A percentile compares a stretch with the other conserved stretches of the same genome.
phyloP scores from a whole-genome alignment of 495 filamentous ascomycete species.

The Polyplosphaeria fusca region DNA sequence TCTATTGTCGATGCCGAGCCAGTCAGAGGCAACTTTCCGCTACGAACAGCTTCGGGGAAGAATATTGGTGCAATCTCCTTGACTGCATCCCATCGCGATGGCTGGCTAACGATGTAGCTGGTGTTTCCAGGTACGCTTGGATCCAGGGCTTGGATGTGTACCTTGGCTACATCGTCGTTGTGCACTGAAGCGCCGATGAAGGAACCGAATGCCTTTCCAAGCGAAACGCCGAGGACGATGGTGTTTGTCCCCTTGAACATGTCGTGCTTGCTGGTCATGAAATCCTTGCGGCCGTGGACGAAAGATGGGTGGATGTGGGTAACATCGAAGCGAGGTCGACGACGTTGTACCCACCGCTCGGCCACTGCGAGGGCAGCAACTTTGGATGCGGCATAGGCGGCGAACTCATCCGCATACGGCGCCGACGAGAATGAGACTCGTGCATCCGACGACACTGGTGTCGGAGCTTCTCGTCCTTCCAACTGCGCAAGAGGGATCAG shows the following conservation, averaged over 20 bases:
- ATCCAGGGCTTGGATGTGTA: constrained; percentile 25
- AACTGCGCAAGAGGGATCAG: constrained; percentile 3
- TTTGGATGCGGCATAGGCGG: constrained; percentile 43
- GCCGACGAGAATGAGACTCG: constrained; percentile 5
- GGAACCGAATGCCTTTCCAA: constrained; percentile 22
- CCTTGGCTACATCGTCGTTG: constrained; percentile 21
- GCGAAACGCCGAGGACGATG: not conserved
- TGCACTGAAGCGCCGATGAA: constrained; percentile 37
- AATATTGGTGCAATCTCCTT: constrained; percentile 7
- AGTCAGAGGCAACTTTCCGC: constrained; percentile 10
- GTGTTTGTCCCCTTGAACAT: constrained; percentile 30
- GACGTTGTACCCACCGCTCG: constrained; percentile 43
- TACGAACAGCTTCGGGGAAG: constrained; percentile 12
- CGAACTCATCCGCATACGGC: constrained; percentile 22
- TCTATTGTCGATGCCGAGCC: not conserved
- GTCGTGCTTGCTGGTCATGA: constrained; percentile 37
- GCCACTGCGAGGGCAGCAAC: constrained; percentile 42
- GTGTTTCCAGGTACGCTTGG: constrained; percentile 18
- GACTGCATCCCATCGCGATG: constrained; percentile 1
- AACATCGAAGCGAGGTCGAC: constrained; percentile 47
- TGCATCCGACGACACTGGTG: constrained; percentile 5
- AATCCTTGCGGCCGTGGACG: constrained; percentile 47
- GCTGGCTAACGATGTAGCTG: constrained; percentile 6
- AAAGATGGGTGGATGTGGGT: constrained; percentile 49
- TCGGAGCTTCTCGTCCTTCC: constrained; percentile 9